Evolutionary conservation across 2,329 filamentous ascomycete species (phyloP).

Genomic region (Botrytis hyacinthi): DNA sequence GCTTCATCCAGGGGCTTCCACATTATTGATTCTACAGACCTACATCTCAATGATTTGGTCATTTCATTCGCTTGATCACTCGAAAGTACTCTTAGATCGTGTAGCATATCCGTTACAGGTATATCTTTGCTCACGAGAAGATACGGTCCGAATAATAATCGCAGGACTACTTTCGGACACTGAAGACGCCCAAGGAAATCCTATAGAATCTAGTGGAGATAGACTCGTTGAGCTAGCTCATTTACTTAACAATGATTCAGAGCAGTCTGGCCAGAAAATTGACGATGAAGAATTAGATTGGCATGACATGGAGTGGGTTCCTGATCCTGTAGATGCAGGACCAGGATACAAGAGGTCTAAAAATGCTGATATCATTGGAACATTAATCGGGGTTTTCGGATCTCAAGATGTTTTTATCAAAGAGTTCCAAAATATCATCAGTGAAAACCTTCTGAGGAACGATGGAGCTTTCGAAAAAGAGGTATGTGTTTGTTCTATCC

Average conservation of each 20-base stretch:
- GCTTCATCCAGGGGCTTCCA: constrained; percentile 73
- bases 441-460: constrained; percentile 70
- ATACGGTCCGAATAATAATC: constrained; percentile 76
- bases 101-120: constrained; percentile 70
- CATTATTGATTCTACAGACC: constrained; percentile 70
- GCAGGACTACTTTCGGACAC: constrained; percentile 66
- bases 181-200: constrained; percentile 43
- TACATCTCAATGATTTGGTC: constrained; percentile 79
- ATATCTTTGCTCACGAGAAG: constrained; percentile 74
- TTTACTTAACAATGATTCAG: constrained; percentile 49
- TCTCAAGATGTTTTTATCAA: constrained; percentile 90
- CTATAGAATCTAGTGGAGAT: constrained; percentile 42
- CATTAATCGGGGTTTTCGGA: constrained; percentile 82
- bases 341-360: constrained; percentile 88
- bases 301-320: constrained; percentile 90
- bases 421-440: constrained; percentile 87
- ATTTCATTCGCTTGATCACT: constrained; percentile 72
- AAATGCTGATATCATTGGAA: constrained; percentile 87
- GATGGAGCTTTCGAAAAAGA: constrained; percentile 74
- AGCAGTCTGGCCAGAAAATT: constrained; percentile 50
- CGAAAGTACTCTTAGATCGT: constrained; percentile 72
- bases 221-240: constrained; percentile 66
- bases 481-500: constrained; percentile 29
- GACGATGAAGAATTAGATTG: constrained; percentile 77
- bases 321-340: constrained; percentile 88